Percentiles rank a stretch among this genome's conserved stretches.
Conservation (phyloP, 2,329 filamentous ascomycete species). For the Claviceps monticola region DNA sequence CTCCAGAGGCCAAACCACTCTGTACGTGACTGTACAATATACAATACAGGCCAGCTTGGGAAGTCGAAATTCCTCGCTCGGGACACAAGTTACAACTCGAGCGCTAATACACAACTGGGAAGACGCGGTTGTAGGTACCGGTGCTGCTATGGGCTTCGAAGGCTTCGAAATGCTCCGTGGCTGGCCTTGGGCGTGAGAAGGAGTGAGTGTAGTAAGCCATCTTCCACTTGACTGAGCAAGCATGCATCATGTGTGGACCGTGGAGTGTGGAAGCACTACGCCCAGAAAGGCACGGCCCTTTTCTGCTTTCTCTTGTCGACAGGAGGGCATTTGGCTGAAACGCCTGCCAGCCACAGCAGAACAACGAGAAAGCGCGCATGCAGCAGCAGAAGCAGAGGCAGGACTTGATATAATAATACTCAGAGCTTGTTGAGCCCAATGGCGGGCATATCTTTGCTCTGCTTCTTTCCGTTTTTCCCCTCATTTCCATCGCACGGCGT, state of each 20-base stretch:
- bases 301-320: background rate
- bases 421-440: background rate
- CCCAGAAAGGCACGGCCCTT: background rate
- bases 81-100: too few relatives aligned
- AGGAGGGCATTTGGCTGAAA: slow-evolving; percentile 10
- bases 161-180: background rate
- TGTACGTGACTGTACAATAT: too few relatives aligned
- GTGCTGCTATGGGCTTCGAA: background rate
- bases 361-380: background rate
- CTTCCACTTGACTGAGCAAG: background rate
- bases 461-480: background rate
- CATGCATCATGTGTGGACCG: background rate
- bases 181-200: background rate
- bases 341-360: background rate
- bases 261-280: background rate
- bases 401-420: too few relatives aligned
- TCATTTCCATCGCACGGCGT: background rate
- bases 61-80: too few relatives aligned
- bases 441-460: background rate
- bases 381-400: background rate
- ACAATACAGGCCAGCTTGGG: too few relatives aligned
- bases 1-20: too few relatives aligned
- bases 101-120: too few relatives aligned
- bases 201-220: background rate
- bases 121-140: too few relatives aligned